These are phyloP conservation scores for Craterostigma plantagineum DNA, from an alignment of 257 asterid species.

Conservation along the genomic window DNA sequence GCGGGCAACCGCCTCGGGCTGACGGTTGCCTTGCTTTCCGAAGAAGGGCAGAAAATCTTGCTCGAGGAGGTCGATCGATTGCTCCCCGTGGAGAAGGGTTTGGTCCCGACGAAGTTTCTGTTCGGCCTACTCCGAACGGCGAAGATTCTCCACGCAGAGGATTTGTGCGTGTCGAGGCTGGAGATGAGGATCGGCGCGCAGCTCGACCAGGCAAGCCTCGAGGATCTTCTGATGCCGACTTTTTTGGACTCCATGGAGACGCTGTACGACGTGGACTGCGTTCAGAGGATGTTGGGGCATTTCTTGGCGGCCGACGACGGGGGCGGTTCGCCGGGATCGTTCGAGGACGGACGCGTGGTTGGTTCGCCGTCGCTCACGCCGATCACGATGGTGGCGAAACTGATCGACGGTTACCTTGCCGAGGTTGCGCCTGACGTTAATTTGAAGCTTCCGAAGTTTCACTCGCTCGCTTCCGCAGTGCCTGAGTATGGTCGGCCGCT, in stretches of 20 bases:
- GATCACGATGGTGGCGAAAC: constrained; percentile 82
- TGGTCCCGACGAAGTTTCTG: constrained; percentile 51
- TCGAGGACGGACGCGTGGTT: constrained; percentile 58
- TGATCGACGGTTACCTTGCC: constrained; percentile 84
- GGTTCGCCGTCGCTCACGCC: constrained; percentile 87
- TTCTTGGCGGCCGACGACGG: constrained; percentile 50
- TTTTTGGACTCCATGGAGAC: constrained; percentile 82
- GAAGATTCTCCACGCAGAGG: constrained; percentile 54
- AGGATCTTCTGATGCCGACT: constrained; percentile 82
- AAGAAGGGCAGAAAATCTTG: constrained; percentile 65
- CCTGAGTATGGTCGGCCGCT: constrained; percentile 93
- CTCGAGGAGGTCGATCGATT: constrained; percentile 67
- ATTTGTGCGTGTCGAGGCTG: constrained; percentile 35
- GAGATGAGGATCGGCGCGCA: constrained; percentile 84
- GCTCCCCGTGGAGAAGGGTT: constrained; percentile 71
- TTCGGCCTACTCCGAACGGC: constrained; percentile 83
- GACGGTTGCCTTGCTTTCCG: constrained; percentile 30
- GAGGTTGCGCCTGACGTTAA: constrained; percentile 96
- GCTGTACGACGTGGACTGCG: constrained; percentile 83
- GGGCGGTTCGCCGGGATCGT: constrained; percentile 71
- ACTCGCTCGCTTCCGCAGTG: constrained; percentile 68
- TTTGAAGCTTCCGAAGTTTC: constrained; percentile 80
- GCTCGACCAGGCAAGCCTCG: constrained; percentile 87
- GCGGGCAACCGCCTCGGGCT: constrained; percentile 32
- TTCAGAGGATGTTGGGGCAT: constrained; percentile 63